Evolutionary conservation across 371 early-diverging fungal species (phyloP), one percentile per base, ranked within the genome.

Genomic region (Rhizomucor pusillus): DNA sequence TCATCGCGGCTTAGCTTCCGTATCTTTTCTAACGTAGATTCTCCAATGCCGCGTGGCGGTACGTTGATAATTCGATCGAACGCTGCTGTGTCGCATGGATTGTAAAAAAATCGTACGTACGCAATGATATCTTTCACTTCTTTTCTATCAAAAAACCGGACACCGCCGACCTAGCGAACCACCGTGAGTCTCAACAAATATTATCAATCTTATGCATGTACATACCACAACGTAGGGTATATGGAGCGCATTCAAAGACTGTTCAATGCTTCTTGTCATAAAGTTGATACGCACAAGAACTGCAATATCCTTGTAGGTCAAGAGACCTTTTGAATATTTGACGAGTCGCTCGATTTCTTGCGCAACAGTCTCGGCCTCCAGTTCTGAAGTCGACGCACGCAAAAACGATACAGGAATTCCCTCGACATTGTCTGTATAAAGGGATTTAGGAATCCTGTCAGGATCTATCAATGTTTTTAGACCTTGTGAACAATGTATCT

Each of bases 161-260:
- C 57, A 41, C 71, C 71, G 4, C 73, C 69, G 23, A 71, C 61
- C 77, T 76, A 62, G 3, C 35, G 12, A 5, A 0, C 22, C 36
- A 44, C 3, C 14, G 23, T 43, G 18, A 36, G 35, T 39, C 7
- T 13, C 56, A 54, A 40, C 19, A 24, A 16, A 1, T 18, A 18
- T 50, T 5, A 16, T 50, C 13, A 20, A 3, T 18, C 4, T 16
- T 13, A 34, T 39, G 24, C 6, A n/a, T 5, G 35, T 19, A 41
- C 67, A 52, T 61, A 71, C 73, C 55, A 86, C 72, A 22, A 70
- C 69, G 57, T 69, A 79, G 1, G 80, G 77, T 0, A 87, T 77
- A 6, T 67, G 62, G 1, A 54, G 12, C 0, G 48, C 48, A 36
- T 70, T 50, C 34, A 87, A 66, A 12, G 69, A 71, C 1, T 43